Evolutionary conservation across 352 stramenopile species (phyloP), one percentile per base, ranked within the genome.

Genomic region (Phytophthora capsici): DNA sequence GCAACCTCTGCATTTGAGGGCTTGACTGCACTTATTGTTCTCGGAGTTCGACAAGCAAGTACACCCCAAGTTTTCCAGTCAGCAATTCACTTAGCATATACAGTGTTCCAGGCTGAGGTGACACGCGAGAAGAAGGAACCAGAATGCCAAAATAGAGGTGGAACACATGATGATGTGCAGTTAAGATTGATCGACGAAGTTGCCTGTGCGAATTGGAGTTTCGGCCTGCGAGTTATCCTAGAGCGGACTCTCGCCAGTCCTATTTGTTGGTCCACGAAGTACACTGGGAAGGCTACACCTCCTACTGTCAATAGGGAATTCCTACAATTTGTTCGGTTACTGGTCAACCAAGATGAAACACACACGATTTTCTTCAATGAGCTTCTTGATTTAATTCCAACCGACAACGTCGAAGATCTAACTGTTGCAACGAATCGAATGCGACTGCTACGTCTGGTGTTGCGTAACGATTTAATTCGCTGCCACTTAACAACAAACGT

Each of bases 1-100:
- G 16, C 19, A 10, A 71, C 69, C 17, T 28, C 73, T 25, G 54
- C 69, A 4, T 79, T 79, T 16, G 82, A 90, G 70, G 82, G 79
- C 1, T 44, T 83, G 4, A 13, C 84, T 6, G 69, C 81, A 1
- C 47, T 87, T 13, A 38, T 82, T 2, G 28, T 67, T 34, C 25
- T 86, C 6, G 65, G 57, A 22, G 32, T 87, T 23, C 57, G 65
- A n/a, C 49, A 66, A 26, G 44, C 66, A 47, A 28, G 69, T 12
- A 57, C 73, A 10, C 28, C 28, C 14, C 46, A 49, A 32, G 64
- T 77, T n/a, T 88, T 85, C 37, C 63, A 77, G n/a, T 51, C 64
- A 17, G 44, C 57, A 17, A 62, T 88, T 16, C 77, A 84, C 48
- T 55, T 88, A 25, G 59, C 71, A 1, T 62, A 76, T 14, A 88